Evolutionary conservation across 345 rosid species (phyloP), one percentile per base, ranked within the genome.

Genomic region (Populus tremula): DNA sequence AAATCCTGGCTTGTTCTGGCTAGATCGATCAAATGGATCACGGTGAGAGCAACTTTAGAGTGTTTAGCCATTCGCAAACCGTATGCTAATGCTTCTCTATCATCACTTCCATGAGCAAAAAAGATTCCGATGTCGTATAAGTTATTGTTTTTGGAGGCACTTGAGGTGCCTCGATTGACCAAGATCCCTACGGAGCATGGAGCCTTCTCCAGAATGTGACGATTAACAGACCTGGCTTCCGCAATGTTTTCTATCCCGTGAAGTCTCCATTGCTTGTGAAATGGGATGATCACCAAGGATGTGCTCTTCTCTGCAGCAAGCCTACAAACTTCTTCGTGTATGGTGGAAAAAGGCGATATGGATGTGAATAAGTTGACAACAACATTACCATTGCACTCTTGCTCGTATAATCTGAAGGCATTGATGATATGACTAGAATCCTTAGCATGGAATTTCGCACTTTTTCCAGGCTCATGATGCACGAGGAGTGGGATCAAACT

Each of bases 251-350:
- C 81, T 1, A 68, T 66, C 17, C 90, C 89, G n/a, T 84, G 82
- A 16, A 76, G 74, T 0, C 77, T 83, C 69, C 82, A 87, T 59
- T 82, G 87, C 76, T 71, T 87, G 78, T 87, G 90, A 77, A 84
- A 87, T 4, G 92, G 92, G 29, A 87, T 39, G 31, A 87, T 85
- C 33, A 86, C 65, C 69, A 90, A 9, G 20, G 88, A 81, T 11
- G 88, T 85, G 54, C 87, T 77, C 86, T 85, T 87, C 81, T 89
- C 86, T 8, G 85, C 66, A 1, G 92, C 90, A 21, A 90, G 82
- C 29, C 89, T 85, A 80, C 92, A 89, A 8, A 87, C 81, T 43
- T 89, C 90, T 10, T 89, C 80, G 61, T 89, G 87, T 77, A 89
- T 87, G 10, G 87, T 82, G 17, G 84, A 73, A 69, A 76, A 83